Conservation (phyloP, 306 rosid species). For the Lithocarpus polystachyus region DNA sequence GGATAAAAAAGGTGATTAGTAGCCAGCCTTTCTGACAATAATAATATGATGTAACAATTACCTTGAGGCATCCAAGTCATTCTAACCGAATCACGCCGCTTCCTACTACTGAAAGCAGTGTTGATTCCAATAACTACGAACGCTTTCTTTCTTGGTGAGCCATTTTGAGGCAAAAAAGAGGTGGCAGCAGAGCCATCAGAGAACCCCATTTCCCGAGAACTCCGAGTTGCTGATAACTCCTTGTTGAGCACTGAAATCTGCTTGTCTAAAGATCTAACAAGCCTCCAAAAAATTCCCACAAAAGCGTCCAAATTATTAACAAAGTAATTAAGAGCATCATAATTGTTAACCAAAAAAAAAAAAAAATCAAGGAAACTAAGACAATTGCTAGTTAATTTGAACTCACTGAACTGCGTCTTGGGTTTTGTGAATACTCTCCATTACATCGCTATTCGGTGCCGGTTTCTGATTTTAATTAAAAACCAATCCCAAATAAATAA, state of each 20-base stretch:
- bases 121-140: slow-evolving; percentile 92
- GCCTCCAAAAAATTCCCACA: slow-evolving; percentile 32
- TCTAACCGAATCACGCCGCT: slow-evolving; percentile 92
- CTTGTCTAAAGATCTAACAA: slow-evolving; percentile 75
- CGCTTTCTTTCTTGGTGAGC: slow-evolving; percentile 54
- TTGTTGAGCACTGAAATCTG: slow-evolving; percentile 76
- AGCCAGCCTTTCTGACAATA: too few relatives aligned
- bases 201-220: slow-evolving; percentile 46
- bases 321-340: slow-evolving; percentile 1
- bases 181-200: slow-evolving; percentile 37
- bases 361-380: slow-evolving; percentile 17
- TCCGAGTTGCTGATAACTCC: slow-evolving; percentile 79
- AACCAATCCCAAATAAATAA: neutral
- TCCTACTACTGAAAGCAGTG: slow-evolving; percentile 98
- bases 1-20: too few relatives aligned
- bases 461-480: slow-evolving; percentile 43
- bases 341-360: slow-evolving; percentile 22
- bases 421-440: slow-evolving; percentile 64
- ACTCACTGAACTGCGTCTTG: slow-evolving; percentile 96
- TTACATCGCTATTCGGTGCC: slow-evolving; percentile 44
- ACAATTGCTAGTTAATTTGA: neutral
- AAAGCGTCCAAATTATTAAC: slow-evolving; percentile 9
- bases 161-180: slow-evolving; percentile 22
- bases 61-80: slow-evolving; percentile 99
- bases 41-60: slow-evolving; percentile 1